Percentiles rank a stretch among this genome's conserved stretches.
phyloP scores from a whole-genome alignment of 495 filamentous ascomycete genomes.

The Aspergillus cristatus region DNA sequence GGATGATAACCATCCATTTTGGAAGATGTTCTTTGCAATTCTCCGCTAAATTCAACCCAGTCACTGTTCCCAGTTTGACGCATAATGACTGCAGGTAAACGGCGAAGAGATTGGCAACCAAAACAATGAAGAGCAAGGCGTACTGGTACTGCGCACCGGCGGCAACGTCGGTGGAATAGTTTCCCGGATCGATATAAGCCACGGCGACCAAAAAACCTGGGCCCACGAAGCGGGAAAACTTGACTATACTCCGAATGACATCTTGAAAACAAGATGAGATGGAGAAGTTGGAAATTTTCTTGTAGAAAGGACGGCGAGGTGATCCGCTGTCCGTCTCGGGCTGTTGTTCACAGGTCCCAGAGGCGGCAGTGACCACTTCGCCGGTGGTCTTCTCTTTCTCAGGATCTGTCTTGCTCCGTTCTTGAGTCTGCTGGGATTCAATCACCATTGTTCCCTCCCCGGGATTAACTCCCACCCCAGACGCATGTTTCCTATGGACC shows the following conservation, averaged over 20 bases:
- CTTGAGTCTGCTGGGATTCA: conserved; percentile 16
- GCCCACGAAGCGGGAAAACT: conserved; percentile 69
- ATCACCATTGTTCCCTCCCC: conserved; percentile 19
- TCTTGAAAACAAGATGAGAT: too few species aligned
- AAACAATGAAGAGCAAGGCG: conserved; percentile 67
- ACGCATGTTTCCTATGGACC: conserved; percentile 25
- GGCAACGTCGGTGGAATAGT: conserved; percentile 77
- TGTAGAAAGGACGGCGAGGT: conserved; percentile 32
- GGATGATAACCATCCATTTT: conserved; percentile 61
- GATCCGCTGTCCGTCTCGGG: conserved; percentile 29
- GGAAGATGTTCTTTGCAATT: conserved; percentile 70
- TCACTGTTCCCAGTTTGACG: conserved; percentile 79
- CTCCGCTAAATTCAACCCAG: conserved; percentile 71
- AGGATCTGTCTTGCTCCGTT: conserved; percentile 16
- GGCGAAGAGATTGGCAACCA: conserved; percentile 77
- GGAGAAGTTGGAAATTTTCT: too few species aligned
- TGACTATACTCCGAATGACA: conserved; percentile 34
- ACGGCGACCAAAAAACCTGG: conserved; percentile 81
- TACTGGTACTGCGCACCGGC: conserved; percentile 58
- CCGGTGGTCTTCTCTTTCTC: conserved; percentile 16
- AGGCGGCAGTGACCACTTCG: conserved; percentile 27
- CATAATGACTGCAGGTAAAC: conserved; percentile 76
- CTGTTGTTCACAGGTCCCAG: conserved; percentile 22
- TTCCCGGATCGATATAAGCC: conserved; percentile 74
- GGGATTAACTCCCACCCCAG: conserved; percentile 10